A percentile compares a stretch with the other conserved stretches of the same genome.
These are phyloP conservation scores for Phyllosticta ampelicida DNA, from an alignment of 2,329 filamentous ascomycete genomes.

Conservation along the genomic window DNA sequence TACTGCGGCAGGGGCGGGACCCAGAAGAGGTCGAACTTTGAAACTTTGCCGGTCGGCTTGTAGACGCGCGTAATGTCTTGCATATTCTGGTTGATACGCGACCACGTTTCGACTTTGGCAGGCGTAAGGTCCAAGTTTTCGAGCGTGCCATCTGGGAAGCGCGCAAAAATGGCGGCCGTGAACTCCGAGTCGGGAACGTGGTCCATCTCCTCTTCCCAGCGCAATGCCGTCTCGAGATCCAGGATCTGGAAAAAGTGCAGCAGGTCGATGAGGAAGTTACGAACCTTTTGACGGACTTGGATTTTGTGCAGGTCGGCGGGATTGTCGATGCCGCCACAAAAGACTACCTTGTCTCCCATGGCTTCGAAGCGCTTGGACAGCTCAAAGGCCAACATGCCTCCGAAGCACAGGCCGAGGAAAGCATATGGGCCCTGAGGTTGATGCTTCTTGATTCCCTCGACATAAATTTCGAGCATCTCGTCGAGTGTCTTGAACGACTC, in stretches of 20 bases:
- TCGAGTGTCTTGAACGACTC: conserved; percentile 4
- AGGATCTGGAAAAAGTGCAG: conserved; percentile 11
- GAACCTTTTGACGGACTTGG: conserved; percentile 1
- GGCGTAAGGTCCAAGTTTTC: conserved; percentile 7
- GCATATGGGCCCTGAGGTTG: conserved; percentile 6
- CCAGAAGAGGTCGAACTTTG: conserved; percentile 10
- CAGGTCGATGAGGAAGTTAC: conserved; percentile 10
- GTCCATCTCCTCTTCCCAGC: conserved; percentile 10
- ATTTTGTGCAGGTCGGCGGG: conserved; percentile 6
- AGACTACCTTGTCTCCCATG: conserved; percentile 1
- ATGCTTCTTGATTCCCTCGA: conserved; percentile 5
- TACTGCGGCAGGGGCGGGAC: conserved; percentile 9
- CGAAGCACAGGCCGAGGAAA: conserved; percentile 8
- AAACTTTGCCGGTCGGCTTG: neutral
- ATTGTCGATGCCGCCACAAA: conserved; percentile 9
- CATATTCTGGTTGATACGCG: conserved; percentile 9
- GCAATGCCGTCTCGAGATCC: conserved; percentile 2
- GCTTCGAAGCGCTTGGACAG: conserved; percentile 9
- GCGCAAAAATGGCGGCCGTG: conserved; percentile 8
- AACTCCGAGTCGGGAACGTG: conserved; percentile 7
- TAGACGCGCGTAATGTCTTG: conserved; percentile 7
- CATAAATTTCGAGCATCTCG: conserved; percentile 9
- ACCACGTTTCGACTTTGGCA: conserved; percentile 10
- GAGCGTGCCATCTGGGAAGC: conserved; percentile 8
- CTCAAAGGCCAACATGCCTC: conserved; percentile 7